Conservation (phyloP, 192 early-diverging fungal species). For the Coemansia sp. region DNA sequence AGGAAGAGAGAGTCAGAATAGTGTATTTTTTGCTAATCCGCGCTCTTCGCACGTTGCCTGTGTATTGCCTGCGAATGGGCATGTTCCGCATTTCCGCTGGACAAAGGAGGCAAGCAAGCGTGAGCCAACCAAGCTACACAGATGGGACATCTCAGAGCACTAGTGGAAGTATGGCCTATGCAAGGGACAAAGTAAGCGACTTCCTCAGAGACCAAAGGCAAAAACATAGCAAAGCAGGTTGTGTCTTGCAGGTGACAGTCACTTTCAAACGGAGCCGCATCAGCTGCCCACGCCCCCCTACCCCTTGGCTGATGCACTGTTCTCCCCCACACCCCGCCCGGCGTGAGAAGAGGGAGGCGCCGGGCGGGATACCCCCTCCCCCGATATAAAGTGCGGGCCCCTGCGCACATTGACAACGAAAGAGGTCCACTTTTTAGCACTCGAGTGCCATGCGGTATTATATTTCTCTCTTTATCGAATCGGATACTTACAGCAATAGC, state of each 20-base stretch:
- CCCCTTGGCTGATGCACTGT: background rate
- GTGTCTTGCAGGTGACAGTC: background rate
- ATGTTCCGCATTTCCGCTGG: background rate
- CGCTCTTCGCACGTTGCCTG: background rate
- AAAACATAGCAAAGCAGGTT: too few relatives aligned
- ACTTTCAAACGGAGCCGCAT: background rate
- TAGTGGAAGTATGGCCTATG: background rate
- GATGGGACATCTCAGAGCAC: constrained; percentile 1
- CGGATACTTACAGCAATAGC: background rate
- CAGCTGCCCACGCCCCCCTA: background rate
- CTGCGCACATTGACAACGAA: background rate
- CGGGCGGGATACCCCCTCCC: background rate
- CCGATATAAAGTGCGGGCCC: background rate
- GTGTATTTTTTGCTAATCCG: background rate
- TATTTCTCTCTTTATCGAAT: background rate
- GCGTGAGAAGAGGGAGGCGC: constrained; percentile 12
- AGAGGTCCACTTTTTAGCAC: background rate
- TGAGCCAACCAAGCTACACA: constrained; percentile 3
- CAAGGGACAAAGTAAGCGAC: background rate
- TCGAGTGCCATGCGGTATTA: background rate
- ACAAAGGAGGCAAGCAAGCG: background rate
- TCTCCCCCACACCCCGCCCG: constrained; percentile 3
- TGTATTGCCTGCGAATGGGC: background rate
- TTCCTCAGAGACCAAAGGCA: background rate
- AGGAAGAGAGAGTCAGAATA: too few relatives aligned